Evolutionary conservation across 73 alveolate genomes (phyloP).

Genomic region (Diophrys sp.): DNA sequence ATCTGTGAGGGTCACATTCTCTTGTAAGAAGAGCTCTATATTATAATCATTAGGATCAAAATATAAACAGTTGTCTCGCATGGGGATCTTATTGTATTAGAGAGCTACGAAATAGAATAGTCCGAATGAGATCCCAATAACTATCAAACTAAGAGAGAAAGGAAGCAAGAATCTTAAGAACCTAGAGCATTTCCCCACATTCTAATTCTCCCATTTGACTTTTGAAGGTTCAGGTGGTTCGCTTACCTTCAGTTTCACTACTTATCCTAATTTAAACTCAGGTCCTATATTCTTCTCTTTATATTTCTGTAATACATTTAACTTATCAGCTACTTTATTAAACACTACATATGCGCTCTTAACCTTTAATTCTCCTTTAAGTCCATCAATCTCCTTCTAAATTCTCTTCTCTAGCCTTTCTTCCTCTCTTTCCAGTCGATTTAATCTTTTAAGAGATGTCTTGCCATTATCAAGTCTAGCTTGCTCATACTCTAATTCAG

Average conservation of each 20-base stretch:
- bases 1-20: neutral
- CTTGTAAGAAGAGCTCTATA: neutral
- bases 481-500: neutral
- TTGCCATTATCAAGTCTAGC: neutral
- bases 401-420: neutral
- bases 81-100: neutral
- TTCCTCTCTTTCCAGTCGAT: neutral
- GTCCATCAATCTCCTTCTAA: too few species aligned
- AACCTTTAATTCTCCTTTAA: neutral
- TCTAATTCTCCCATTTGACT: conserved; percentile 5
- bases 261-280: neutral
- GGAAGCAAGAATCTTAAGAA: neutral
- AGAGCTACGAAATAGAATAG: neutral
- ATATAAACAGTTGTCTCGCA: neutral
- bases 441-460: neutral
- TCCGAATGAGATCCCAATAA: neutral
- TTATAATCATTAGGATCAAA: neutral
- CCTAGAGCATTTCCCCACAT: neutral
- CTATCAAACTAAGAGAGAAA: neutral
- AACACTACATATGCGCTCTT: conserved; percentile 4
- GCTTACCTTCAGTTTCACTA: neutral
- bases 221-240: conserved; percentile 7
- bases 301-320: neutral
- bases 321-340: neutral
- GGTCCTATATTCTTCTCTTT: neutral